Evolutionary conservation across 2,329 filamentous ascomycete species (phyloP), one percentile per base, ranked within the genome.

Genomic region (Byssochlamys sp.): DNA sequence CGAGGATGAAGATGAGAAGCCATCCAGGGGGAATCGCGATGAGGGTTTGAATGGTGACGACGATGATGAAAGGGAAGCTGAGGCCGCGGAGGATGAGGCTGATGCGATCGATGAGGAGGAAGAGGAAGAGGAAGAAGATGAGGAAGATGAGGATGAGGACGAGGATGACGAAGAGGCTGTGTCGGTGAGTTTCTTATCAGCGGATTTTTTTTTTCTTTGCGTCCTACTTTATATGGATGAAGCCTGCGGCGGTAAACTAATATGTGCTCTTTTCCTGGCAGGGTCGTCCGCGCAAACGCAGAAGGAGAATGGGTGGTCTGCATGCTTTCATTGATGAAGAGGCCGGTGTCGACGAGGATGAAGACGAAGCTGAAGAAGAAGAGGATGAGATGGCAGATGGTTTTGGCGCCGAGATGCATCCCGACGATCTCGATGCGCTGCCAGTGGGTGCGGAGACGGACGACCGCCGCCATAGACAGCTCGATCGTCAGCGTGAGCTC

Each of bases 321-420:
- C 89, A 90, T 66, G 86, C 88, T 68, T 96, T 96, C 84, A 86
- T 99, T 76, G 94, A 99, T 84, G 90, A 92, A 68, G 94, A 99
- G 80, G 94, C 94, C 72, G 94, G 96, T 76, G 94, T 99, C 65
- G 94, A 97, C 69, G 94, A 89, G 59, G 86, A 95, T 62, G 91
- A 95, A 66, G 91, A 96, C 66, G 87, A 83, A 63, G 89, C 89
- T 60, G 90, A 95, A 62, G 90, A 95, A 55, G 92, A 96, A 65
- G 90, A 95, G 65, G 91, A 95, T 56, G 85, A 89, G 59, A 86
- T 91, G 65, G 90, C 81, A 58, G 90, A 90, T 58, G 88, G 89
- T 63, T 90, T 94, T 70, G 91, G 91, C 69, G 89, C 90, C 63
- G 89, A 95, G 71, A 89, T 89, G 62, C 91, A 97, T 71, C 90